phyloP scores from a whole-genome alignment of 805 yeast genomes.

The Candida coleopterorum region DNA sequence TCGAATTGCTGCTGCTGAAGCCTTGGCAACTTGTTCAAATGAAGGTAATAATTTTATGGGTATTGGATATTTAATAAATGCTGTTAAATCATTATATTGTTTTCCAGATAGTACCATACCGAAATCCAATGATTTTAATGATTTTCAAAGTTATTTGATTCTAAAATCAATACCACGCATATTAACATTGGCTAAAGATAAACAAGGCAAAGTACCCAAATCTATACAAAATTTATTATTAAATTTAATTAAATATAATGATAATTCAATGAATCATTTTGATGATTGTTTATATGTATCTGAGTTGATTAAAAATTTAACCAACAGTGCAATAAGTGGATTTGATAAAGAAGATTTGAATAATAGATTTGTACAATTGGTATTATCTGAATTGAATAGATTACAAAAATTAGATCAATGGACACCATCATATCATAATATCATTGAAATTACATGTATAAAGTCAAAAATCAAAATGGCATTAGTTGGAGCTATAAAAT shows the following conservation, averaged over 20 bases:
- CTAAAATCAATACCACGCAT: constrained; percentile 65
- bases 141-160: constrained; percentile 63
- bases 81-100: constrained; percentile 68
- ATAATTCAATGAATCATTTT: constrained; percentile 73
- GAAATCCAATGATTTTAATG: constrained; percentile 71
- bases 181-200: constrained; percentile 56
- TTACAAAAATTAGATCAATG: constrained; percentile 77
- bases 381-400: constrained; percentile 63
- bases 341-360: constrained; percentile 6
- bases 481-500: constrained; percentile 45
- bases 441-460: constrained; percentile 53
- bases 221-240: constrained; percentile 60
- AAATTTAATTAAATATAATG: constrained; percentile 75
- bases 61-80: constrained; percentile 61
- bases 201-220: constrained; percentile 54
- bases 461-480: constrained; percentile 58
- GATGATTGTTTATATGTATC: constrained; percentile 68
- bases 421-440: constrained; percentile 68
- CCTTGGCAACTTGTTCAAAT: constrained; percentile 64
- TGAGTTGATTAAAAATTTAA: constrained; percentile 52
- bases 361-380: constrained; percentile 21
- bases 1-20: constrained; percentile 79
- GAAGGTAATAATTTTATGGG: constrained; percentile 67
- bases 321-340: constrained; percentile 16
- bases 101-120: constrained; percentile 63